Base-by-base conservation (phyloP, 306 rosid species). In the Acacia crassicarpa region DNA sequence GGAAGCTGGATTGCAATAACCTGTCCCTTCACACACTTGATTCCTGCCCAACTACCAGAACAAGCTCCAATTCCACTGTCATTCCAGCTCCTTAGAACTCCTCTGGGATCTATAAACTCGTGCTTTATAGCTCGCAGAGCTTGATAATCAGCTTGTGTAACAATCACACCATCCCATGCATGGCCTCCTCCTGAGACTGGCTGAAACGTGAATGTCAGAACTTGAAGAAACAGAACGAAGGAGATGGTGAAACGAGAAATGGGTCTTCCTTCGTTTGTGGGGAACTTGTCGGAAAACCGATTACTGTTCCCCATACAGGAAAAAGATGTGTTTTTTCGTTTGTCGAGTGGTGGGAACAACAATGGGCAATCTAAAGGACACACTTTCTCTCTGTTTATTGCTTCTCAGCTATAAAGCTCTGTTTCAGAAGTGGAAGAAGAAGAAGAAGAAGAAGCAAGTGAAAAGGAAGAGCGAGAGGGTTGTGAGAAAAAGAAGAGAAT, bases 1-100 rank as follows among this genome's bases (percentile, higher is more conserved):
- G 99, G 99, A 84, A 95, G 93, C 83, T 95, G 99, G 70, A 95
- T 90, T 8, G 92, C 97, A 67, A 95, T 88, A 41, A 95, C 99
- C 32, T 93, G 93, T 4, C 99, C 99, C 5, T 89, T 91, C 45
- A 88, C 89, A 77, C 99, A 95, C 80, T 95, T 95, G 85, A 95
- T 93, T 58, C 99, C 99, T 27, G 75, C 89, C 99, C 99, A 95
- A 8, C 88, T 80, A 43, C 99, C 99, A 6, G 97, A 93, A 83
- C 99, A 95, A 67, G 91, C 93, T 78, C 94, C 97, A 49, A 77
- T 1, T 2, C 94, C 95, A 79, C 90, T 92, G 44, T 88, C 94
- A 68, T 93, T 95, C 98, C 99, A 95, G 91, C 91, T 93, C 32
- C 86, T 90, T 32, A 95, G 75, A 10, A 83, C 80, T 56, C 99